phyloP scores from a whole-genome alignment of 2,329 filamentous ascomycete genomes.

The Parasarocladium wereldwijsianum region DNA sequence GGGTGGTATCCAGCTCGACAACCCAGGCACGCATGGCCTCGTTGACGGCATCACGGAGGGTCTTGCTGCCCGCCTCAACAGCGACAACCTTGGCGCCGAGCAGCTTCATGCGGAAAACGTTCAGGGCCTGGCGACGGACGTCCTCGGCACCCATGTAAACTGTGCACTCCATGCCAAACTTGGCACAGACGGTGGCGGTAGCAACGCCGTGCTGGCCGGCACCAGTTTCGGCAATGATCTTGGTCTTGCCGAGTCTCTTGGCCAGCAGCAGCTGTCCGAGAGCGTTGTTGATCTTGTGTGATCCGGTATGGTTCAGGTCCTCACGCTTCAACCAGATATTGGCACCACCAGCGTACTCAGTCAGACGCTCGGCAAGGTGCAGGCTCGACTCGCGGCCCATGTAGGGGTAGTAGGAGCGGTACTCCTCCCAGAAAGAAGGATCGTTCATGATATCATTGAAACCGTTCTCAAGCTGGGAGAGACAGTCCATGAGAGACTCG shows the following conservation, averaged over 20 bases:
- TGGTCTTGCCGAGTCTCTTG: conserved; percentile 75
- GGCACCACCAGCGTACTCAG: conserved; percentile 76
- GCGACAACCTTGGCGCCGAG: conserved; percentile 86
- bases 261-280: conserved; percentile 86
- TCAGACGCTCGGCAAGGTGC: conserved; percentile 77
- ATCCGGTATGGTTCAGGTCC: conserved; percentile 94
- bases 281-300: conserved; percentile 99
- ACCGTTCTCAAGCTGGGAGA: conserved; percentile 77
- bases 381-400: conserved; percentile 91
- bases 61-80: conserved; percentile 79
- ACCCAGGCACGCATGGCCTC: conserved; percentile 94
- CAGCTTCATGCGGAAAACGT: conserved; percentile 96
- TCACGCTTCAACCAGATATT: conserved; percentile 98
- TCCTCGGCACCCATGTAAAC: conserved; percentile 99
- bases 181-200: conserved; percentile 92
- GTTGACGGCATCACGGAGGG: conserved; percentile 80
- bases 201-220: conserved; percentile 97
- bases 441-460: conserved; percentile 83
- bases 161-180: conserved; percentile 95
- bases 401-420: conserved; percentile 87
- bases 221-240: conserved; percentile 95
- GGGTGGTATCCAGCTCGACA: conserved; percentile 78
- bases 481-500: conserved; percentile 93
- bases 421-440: conserved; percentile 92
- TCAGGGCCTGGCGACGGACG: conserved; percentile 86